Evolutionary conservation across 352 stramenopile genomes (phyloP), one percentile per base, ranked within the genome.

Genomic region (Phytophthora nicotianae): DNA sequence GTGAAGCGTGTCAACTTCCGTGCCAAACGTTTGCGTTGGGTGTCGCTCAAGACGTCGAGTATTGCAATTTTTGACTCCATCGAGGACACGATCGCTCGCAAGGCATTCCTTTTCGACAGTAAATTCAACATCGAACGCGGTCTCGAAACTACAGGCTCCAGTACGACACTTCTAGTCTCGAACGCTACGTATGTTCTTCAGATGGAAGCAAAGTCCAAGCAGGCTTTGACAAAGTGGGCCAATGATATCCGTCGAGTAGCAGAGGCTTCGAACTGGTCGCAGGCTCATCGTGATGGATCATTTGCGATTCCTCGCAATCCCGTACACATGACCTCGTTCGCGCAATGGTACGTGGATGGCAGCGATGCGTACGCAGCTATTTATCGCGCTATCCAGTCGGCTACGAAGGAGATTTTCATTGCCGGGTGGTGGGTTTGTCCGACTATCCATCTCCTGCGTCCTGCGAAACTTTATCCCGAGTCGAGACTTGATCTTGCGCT

Each of bases 391-490:
- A 74, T 97, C 3, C 48, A 65, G 13, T 62, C 61, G 1, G 90
- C 91, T 4, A 83, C 60, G 42, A 92, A 89, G 57, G 79, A 97
- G 66, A 96, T 97, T 52, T 97, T 96, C 53, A 95, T 97, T 46
- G 86, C 88, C 9, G 90, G 86, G 4, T 97, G 91, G 91, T 97
- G 91, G 86, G 85, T 97, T 17, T 91, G 83, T 47, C 88, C 89
- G 5, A 90, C 75, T 5, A 90, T 96, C n/a, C 79, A 93, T 58
- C 64, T 97, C 29, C 56, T 85, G 16, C 89, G 91, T 13, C 84
- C 84, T 6, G 76, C 81, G 0, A 67, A 76, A 19, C 38, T 79
- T 13, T 81, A 82, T 47, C 82, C 83, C 1, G 66, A 91, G 6
- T 89, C 83, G 20, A 73, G 85, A 43, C 56, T 96, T 8, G 87